phyloP scores from a whole-genome alignment of 108 stramenopile genomes.

The Cyclotella choctawhatcheeana region DNA sequence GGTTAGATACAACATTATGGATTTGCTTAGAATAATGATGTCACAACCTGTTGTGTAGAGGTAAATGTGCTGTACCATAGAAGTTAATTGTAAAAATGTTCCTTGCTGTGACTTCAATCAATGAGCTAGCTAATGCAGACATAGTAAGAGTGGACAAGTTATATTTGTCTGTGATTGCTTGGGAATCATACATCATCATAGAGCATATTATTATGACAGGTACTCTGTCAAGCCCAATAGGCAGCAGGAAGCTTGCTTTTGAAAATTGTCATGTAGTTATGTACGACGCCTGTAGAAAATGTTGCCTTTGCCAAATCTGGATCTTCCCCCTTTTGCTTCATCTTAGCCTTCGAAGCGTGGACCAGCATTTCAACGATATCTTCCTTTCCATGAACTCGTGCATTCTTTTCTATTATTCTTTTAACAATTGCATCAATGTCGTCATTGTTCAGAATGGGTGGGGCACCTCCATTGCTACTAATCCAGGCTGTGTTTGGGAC shows the following conservation, averaged over 20 bases:
- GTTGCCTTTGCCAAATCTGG: neutral
- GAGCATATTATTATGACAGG: no score
- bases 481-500: neutral
- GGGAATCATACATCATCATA: no score
- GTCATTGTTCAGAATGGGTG: neutral
- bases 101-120: neutral
- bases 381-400: neutral
- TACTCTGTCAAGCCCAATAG: slow-evolving; percentile 8
- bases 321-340: neutral
- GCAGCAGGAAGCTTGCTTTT: slow-evolving; percentile 4
- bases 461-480: slow-evolving; percentile 11
- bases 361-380: neutral
- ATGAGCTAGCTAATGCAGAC: neutral
- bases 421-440: slow-evolving; percentile 6
- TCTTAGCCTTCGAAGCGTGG: slow-evolving; percentile 4
- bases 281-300: neutral
- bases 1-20: no score
- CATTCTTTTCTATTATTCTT: neutral
- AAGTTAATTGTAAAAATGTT: neutral
- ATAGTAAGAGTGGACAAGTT: neutral
- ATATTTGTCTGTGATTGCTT: neutral
- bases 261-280: slow-evolving; percentile 6
- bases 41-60: no score
- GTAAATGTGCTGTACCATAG: no score
- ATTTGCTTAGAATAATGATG: no score